These are phyloP conservation scores for Chaetomium sp. DNA, from an alignment of 2,329 filamentous ascomycete genomes.

Conservation along the genomic window DNA sequence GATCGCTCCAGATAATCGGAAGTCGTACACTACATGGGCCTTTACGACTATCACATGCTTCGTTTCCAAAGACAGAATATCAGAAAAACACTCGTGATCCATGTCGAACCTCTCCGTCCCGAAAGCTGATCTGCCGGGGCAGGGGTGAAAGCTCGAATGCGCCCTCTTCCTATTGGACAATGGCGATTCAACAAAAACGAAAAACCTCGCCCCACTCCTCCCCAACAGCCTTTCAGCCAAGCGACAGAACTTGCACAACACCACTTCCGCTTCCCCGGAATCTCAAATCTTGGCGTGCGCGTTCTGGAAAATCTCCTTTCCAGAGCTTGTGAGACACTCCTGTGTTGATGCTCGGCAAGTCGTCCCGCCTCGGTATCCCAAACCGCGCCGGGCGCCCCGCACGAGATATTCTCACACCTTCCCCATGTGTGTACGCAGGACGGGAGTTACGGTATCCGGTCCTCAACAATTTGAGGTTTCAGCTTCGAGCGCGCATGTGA, in stretches of 20 bases:
- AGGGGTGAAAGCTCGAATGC: not conserved
- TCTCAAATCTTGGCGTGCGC: slow-evolving; percentile 12
- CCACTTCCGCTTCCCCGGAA: slow-evolving; percentile 14
- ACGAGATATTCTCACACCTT: not conserved
- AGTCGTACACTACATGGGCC: not conserved
- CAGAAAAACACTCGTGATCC: not conserved
- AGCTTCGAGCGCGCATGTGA: not conserved
- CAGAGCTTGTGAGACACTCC: not conserved
- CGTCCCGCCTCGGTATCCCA: not conserved
- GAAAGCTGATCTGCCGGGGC: slow-evolving; percentile 11
- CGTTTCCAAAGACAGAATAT: not conserved
- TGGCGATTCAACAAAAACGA: slow-evolving; percentile 18
- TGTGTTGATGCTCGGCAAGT: not conserved
- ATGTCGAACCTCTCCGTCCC: not conserved
- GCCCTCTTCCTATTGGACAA: slow-evolving; percentile 12
- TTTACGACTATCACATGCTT: slow-evolving; percentile 13
- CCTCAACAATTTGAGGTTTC: slow-evolving; percentile 3
- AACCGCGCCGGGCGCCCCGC: not conserved
- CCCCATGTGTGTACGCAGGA: not conserved
- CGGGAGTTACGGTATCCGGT: not conserved
- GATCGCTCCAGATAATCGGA: too few species aligned
- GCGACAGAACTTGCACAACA: slow-evolving; percentile 15
- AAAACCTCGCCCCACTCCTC: slow-evolving; percentile 11
- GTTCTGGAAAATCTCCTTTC: slow-evolving; percentile 1
- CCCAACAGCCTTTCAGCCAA: slow-evolving; percentile 14